Base-by-base conservation (phyloP, 345 rosid genomes). In the Draba incana region DNA sequence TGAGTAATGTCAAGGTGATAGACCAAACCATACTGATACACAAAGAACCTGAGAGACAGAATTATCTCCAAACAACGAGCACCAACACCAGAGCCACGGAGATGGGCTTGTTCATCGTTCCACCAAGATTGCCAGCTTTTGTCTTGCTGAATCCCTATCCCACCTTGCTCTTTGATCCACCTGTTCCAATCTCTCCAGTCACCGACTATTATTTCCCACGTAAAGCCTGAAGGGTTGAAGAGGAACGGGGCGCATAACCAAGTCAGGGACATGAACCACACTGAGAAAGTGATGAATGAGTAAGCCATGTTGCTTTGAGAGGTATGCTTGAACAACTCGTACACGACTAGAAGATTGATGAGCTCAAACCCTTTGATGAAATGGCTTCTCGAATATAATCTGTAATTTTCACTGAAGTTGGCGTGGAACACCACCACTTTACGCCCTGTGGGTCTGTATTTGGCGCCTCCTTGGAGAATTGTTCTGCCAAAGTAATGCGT, bases 61-160 rank as follows among this genome's bases (percentile, higher is more conserved):
- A 93, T 64, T 2, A 93, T 80, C 79, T 93, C 97, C 23, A 86
- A 75, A 57, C 84, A 57, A 56, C 94, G 83, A 75, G 96, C 92
- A 12, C 84, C 88, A 14, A 85, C 72, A 43, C 97, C 92, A 6
- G 93, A 88, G 54, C 76, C 86, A 57, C 77, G 84, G 44, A 93
- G 86, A 78, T 88, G 98, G 27, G 84, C 83, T 79, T 93, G 98
- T 71, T 90, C 97, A 15, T 90, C 96, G 27, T 74, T 77, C 98
- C 98, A 93, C 98, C 98, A 93, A 13, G 98, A 90, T 64, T 93
- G 86, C 98, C 98, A 93, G 79, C 98, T 93, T 79, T 88, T 93
- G 55, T 93, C 96, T 51, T 88, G 90, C 58, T 85, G 94, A 72
- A 90, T 89, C 52, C 98, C 98, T 27, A 93, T 90, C 9, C 98